These are phyloP conservation scores for Fusarium mangiferae DNA, from an alignment of 2,329 filamentous ascomycete species.

Conservation along the genomic window DNA sequence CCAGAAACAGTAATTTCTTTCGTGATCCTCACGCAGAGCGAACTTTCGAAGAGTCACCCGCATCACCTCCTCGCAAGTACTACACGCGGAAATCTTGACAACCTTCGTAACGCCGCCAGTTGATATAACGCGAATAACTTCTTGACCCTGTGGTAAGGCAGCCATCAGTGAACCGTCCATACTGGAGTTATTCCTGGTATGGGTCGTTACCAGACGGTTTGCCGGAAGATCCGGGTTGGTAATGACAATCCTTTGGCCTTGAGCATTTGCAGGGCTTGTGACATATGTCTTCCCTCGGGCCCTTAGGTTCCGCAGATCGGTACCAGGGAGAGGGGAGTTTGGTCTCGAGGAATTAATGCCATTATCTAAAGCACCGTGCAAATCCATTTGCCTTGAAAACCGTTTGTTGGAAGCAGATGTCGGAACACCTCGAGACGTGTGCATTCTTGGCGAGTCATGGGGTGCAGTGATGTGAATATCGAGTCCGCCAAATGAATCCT, in stretches of 20 bases:
- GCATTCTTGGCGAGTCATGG: slow-evolving; percentile 64
- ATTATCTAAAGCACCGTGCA: slow-evolving; percentile 54
- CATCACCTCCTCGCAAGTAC: slow-evolving; percentile 92
- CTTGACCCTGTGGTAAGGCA: slow-evolving; percentile 84
- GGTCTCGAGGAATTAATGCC: slow-evolving; percentile 73
- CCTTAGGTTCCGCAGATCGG: slow-evolving; percentile 64
- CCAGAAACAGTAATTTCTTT: slow-evolving; percentile 97
- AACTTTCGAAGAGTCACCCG: slow-evolving; percentile 89
- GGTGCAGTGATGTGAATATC: slow-evolving; percentile 67
- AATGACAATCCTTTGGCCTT: slow-evolving; percentile 32
- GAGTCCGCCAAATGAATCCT: slow-evolving; percentile 87
- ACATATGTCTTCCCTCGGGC: slow-evolving; percentile 62
- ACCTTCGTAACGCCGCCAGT: slow-evolving; percentile 93
- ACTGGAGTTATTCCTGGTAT: slow-evolving; percentile 84
- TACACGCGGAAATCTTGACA: slow-evolving; percentile 91
- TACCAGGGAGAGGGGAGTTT: slow-evolving; percentile 68
- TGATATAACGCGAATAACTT: slow-evolving; percentile 92
- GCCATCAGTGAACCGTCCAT: slow-evolving; percentile 89
- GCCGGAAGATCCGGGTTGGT: slow-evolving; percentile 72
- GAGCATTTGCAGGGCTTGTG: slow-evolving; percentile 28
- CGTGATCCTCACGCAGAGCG: slow-evolving; percentile 86
- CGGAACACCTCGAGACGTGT: slow-evolving; percentile 63
- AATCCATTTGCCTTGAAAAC: slow-evolving; percentile 71
- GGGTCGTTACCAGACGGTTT: slow-evolving; percentile 70
- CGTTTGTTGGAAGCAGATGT: slow-evolving; percentile 62